Conservation (phyloP, 371 early-diverging fungal genomes). For the Mucor saturninus region DNA sequence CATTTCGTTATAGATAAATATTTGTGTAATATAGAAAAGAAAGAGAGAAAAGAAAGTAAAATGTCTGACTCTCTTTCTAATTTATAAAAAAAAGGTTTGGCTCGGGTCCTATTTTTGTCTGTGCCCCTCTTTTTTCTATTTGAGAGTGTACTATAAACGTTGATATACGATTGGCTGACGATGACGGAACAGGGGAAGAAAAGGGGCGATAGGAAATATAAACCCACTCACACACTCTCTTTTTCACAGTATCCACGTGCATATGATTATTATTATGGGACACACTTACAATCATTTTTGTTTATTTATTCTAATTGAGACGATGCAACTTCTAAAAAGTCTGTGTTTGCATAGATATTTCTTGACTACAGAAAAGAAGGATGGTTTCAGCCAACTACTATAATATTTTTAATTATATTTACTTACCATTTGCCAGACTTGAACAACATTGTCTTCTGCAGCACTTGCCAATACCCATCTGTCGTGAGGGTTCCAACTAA, state of each 20-base stretch:
- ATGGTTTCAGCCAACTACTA: background rate
- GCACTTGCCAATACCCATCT: conserved; percentile 95
- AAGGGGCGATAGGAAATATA: conserved; percentile 2
- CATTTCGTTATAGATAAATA: conserved; percentile 9
- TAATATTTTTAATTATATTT: background rate
- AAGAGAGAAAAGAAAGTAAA: background rate
- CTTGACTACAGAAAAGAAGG: conserved; percentile 33
- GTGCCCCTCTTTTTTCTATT: conserved; percentile 8
- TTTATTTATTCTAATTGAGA: conserved; percentile 39
- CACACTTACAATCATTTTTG: conserved; percentile 5
- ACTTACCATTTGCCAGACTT: conserved; percentile 98
- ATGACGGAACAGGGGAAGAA: conserved; percentile 16
- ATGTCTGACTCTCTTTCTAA: background rate
- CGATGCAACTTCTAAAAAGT: conserved; percentile 24
- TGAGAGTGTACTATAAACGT: background rate
- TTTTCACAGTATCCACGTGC: conserved; percentile 15
- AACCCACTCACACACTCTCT: conserved; percentile 5
- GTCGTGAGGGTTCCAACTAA: conserved; percentile 96
- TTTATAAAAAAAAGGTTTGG: background rate
- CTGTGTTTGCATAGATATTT: conserved; percentile 37
- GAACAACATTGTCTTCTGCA: conserved; percentile 96
- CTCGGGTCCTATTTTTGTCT: conserved; percentile 16
- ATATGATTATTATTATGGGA: background rate
- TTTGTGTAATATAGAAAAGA: conserved; percentile 7
- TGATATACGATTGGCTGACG: conserved; percentile 9